phyloP scores from a whole-genome alignment of 2,329 filamentous ascomycete genomes.

The Fusarium guadeloupense region DNA sequence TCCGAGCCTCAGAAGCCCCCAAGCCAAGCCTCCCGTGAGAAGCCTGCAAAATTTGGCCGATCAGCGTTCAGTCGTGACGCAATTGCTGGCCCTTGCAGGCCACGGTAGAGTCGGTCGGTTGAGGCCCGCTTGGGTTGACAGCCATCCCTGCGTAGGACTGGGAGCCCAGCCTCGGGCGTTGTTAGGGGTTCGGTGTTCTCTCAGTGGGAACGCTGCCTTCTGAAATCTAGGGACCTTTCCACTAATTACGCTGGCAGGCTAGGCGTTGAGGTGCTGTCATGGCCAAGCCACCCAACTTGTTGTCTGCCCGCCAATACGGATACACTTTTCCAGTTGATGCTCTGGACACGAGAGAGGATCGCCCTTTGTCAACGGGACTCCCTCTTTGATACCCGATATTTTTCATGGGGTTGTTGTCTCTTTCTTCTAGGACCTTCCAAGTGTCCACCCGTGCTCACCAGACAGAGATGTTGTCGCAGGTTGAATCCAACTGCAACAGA shows the following conservation, averaged over 20 bases:
- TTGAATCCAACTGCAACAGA: conserved; percentile 22
- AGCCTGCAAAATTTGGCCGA: conserved; percentile 41
- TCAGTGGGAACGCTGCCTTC: conserved; percentile 16
- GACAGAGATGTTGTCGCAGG: conserved; percentile 30
- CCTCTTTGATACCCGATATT: conserved; percentile 7
- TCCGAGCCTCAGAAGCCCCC: conserved; percentile 29
- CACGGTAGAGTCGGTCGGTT: conserved; percentile 13
- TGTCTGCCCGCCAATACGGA: background rate
- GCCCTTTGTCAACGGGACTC: conserved; percentile 2
- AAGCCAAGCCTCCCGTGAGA: conserved; percentile 33
- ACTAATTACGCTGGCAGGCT: no score
- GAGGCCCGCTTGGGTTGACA: conserved; percentile 27
- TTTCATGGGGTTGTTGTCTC: no score
- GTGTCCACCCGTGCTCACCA: background rate
- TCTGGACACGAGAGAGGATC: conserved; percentile 15
- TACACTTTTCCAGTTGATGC: background rate
- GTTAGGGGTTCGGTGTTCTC: conserved; percentile 12
- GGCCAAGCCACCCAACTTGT: conserved; percentile 2
- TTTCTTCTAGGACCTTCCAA: conserved; percentile 20
- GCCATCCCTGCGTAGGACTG: conserved; percentile 3
- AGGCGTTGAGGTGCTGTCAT: conserved; percentile 9
- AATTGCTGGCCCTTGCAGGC: conserved; percentile 43
- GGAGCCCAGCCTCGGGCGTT: conserved; percentile 3
- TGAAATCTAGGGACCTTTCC: conserved; percentile 10
- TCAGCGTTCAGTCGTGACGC: conserved; percentile 46